Conservation (phyloP, 768 basidiomycete species). For the Kwoniella mangroviensis region DNA sequence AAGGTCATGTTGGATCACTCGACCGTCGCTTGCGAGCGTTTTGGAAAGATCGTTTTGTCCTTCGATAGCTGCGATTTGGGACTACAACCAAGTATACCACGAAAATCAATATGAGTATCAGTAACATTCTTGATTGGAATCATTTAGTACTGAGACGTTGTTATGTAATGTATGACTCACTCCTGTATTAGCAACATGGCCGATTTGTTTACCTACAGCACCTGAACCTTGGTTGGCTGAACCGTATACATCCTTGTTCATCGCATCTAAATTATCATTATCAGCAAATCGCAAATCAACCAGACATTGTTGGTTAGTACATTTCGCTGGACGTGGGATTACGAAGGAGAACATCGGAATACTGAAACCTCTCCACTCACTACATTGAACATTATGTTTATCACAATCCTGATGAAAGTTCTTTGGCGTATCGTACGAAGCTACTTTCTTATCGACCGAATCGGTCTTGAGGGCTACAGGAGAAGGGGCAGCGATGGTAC, state of each 20-base stretch:
- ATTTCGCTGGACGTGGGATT: neutral
- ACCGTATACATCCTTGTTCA: constrained; percentile 21
- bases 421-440: constrained; percentile 23
- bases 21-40: constrained; percentile 18
- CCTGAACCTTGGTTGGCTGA: constrained; percentile 17
- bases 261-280: constrained; percentile 10
- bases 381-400: constrained; percentile 26
- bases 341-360: neutral
- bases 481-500: neutral
- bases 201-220: constrained; percentile 17
- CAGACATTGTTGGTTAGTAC: neutral
- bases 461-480: constrained; percentile 8
- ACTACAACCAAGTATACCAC: constrained; percentile 3
- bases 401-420: constrained; percentile 29
- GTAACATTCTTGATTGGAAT: too few species aligned
- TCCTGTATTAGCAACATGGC: constrained; percentile 14
- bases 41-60: constrained; percentile 17
- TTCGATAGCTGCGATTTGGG: constrained; percentile 23
- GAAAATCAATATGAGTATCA: too few species aligned
- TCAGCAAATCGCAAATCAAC: neutral
- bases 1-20: constrained; percentile 19
- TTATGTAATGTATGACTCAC: constrained; percentile 8
- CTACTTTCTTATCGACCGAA: constrained; percentile 19
- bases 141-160: too few species aligned
- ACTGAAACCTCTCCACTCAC: constrained; percentile 4